A percentile compares a stretch with the other conserved stretches of the same genome.
Evolutionary conservation across 140 eudicot genomes (phyloP).

Genomic region (Cichorium intybus): DNA sequence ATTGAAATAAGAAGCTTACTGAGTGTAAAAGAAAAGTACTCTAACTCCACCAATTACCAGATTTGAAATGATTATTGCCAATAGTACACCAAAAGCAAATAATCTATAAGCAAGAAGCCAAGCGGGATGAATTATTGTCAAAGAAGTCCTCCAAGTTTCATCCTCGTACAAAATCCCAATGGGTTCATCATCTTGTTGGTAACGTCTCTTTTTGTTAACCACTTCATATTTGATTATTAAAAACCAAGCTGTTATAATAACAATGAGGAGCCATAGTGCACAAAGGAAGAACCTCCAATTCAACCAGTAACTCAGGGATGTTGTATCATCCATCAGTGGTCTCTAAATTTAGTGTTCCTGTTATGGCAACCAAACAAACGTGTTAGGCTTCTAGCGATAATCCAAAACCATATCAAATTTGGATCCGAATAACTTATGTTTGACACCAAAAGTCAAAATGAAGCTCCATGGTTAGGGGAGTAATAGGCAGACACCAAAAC

Average conservation of each 20-base stretch:
- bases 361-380: neutral
- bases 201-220: constrained; percentile 21
- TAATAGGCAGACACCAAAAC: constrained; percentile 4
- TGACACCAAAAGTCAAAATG: constrained; percentile 12
- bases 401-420: neutral
- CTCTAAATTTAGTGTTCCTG: constrained; percentile 14
- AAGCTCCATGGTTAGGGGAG: neutral
- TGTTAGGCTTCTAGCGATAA: neutral
- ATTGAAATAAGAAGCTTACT: constrained; percentile 46
- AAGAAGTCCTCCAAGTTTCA: constrained; percentile 73
- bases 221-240: constrained; percentile 66
- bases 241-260: constrained; percentile 32
- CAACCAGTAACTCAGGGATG: constrained; percentile 71
- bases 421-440: neutral
- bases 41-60: constrained; percentile 34
- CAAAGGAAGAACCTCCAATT: constrained; percentile 91
- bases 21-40: constrained; percentile 68
- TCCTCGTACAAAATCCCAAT: constrained; percentile 52
- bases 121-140: constrained; percentile 47
- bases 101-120: constrained; percentile 71
- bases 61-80: constrained; percentile 46
- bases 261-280: constrained; percentile 61
- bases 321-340: constrained; percentile 58
- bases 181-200: constrained; percentile 29
- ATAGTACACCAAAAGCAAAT: constrained; percentile 50